Conservation (phyloP, 768 basidiomycete genomes). For the Chlorophyllum brunneum region DNA sequence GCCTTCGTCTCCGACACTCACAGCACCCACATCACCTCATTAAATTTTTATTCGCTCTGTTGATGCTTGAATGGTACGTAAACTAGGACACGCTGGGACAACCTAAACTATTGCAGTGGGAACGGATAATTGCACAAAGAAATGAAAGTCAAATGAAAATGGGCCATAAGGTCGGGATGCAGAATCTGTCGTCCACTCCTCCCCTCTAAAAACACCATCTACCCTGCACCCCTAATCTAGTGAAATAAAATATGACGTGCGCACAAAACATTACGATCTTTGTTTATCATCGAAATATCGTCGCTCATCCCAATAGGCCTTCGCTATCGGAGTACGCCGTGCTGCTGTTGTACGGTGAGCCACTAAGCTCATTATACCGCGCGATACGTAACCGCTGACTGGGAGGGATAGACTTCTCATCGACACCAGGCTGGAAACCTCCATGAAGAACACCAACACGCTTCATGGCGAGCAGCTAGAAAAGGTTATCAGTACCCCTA, state of each 20-base stretch:
- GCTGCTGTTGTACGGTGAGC: slow-evolving; percentile 49
- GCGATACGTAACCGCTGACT: slow-evolving; percentile 70
- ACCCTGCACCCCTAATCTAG: not conserved
- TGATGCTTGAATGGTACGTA: not conserved
- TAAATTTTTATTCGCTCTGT: slow-evolving; percentile 2
- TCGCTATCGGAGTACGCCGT: slow-evolving; percentile 58
- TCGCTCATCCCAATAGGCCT: slow-evolving; percentile 37
- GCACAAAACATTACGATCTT: not conserved
- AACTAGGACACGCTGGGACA: not conserved
- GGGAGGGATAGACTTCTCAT: slow-evolving; percentile 67
- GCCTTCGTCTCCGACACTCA: not conserved
- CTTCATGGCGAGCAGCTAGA: slow-evolving; percentile 57
- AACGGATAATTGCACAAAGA: slow-evolving; percentile 5
- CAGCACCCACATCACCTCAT: not conserved
- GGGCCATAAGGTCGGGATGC: not conserved
- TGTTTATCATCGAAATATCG: not conserved
- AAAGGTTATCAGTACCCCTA: not conserved
- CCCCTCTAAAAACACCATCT: not conserved
- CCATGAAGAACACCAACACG: slow-evolving; percentile 62
- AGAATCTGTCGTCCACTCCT: not conserved
- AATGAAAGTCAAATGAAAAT: not conserved
- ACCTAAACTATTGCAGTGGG: slow-evolving; percentile 1
- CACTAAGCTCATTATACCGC: slow-evolving; percentile 51
- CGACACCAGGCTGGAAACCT: slow-evolving; percentile 52
- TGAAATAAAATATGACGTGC: not conserved